Percentiles rank a stretch among this genome's conserved stretches.
These are phyloP conservation scores for Ceratocystis huliohia DNA, from an alignment of 2,329 filamentous ascomycete species.

Conservation along the genomic window DNA sequence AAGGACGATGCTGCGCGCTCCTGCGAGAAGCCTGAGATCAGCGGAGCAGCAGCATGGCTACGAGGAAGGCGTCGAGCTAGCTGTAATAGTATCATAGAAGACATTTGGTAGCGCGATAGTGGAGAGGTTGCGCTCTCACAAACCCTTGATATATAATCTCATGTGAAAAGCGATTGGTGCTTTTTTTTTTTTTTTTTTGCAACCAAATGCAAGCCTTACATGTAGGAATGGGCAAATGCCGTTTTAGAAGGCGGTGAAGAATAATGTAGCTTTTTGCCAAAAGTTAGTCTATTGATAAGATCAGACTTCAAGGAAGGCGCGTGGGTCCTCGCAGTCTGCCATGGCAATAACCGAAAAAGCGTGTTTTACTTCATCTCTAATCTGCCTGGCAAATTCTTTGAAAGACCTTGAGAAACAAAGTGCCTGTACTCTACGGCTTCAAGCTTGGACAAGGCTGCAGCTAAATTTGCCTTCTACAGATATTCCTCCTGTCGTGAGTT, in stretches of 20 bases:
- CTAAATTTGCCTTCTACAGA: too few relatives aligned
- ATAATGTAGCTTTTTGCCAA: not conserved
- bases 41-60: not conserved
- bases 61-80: not conserved
- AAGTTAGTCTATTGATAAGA: not conserved
- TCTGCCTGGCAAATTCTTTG: not conserved
- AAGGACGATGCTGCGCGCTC: slow-evolving; percentile 29
- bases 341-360: not conserved
- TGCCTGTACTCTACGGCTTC: too few relatives aligned
- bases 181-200: not conserved
- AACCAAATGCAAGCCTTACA: not conserved
- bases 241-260: slow-evolving; percentile 12
- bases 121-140: not conserved
- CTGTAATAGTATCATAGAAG: slow-evolving; percentile 7
- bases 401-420: too few relatives aligned
- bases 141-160: not conserved
- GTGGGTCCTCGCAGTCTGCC: not conserved
- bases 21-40: not conserved
- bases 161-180: not conserved
- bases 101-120: not conserved
- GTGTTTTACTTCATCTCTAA: not conserved
- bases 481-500: too few relatives aligned
- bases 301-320: not conserved
- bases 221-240: not conserved
- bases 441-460: too few relatives aligned